Percentiles rank a stretch among this genome's conserved stretches.
Evolutionary conservation across 1,284 basidiomycete species (phyloP).

Genomic region (Malassezia pachydermatis): DNA sequence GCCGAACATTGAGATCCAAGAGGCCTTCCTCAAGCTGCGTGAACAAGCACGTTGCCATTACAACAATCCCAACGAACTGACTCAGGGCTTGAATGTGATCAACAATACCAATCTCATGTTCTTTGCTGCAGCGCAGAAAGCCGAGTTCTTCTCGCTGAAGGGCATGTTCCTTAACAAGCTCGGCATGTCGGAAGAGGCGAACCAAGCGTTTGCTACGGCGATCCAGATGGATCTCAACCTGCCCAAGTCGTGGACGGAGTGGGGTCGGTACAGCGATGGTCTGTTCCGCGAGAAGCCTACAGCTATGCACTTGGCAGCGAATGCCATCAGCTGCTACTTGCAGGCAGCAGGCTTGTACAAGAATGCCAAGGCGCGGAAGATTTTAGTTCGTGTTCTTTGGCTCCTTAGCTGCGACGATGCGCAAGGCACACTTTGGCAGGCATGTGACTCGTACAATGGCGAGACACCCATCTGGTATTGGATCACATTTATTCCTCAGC

Average conservation of each 20-base stretch:
- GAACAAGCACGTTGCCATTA: slow-evolving; percentile 99
- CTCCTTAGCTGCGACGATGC: slow-evolving; percentile 86
- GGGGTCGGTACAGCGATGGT: slow-evolving; percentile 88
- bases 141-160: slow-evolving; percentile 98
- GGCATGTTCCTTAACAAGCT: slow-evolving; percentile 95
- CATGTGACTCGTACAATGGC: slow-evolving; percentile 92
- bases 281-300: slow-evolving; percentile 62
- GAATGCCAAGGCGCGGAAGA: slow-evolving; percentile 80
- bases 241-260: slow-evolving; percentile 96
- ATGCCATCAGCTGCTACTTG: slow-evolving; percentile 92
- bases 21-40: slow-evolving; percentile 95
- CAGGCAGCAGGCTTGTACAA: slow-evolving; percentile 95
- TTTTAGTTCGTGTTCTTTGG: slow-evolving; percentile 88
- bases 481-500: slow-evolving; percentile 93
- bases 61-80: slow-evolving; percentile 84
- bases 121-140: slow-evolving; percentile 87
- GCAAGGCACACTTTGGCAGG: slow-evolving; percentile 64
- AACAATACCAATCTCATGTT: slow-evolving; percentile 99
- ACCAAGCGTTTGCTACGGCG: slow-evolving; percentile 61
- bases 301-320: slow-evolving; percentile 57
- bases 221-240: slow-evolving; percentile 91
- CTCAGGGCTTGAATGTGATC: slow-evolving; percentile 91
- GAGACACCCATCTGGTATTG: slow-evolving; percentile 97
- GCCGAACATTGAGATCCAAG: slow-evolving; percentile 99
- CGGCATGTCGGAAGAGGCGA: slow-evolving; percentile 79